phyloP scores from a whole-genome alignment of 2,329 filamentous ascomycete genomes.

The Colletotrichum tabaci region DNA sequence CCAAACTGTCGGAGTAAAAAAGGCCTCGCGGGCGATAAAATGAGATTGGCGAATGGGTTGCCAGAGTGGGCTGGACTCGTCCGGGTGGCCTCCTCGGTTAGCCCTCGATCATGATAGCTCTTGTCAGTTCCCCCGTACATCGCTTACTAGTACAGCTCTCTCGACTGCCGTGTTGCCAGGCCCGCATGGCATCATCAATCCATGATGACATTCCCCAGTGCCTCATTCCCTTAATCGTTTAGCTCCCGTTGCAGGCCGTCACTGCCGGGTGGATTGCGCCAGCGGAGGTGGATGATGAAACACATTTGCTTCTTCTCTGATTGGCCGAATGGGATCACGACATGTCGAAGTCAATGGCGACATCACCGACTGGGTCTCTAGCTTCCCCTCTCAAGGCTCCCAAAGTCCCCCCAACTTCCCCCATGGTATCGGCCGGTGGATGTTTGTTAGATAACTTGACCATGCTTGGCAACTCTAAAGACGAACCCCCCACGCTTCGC shows the following conservation, averaged over 20 bases:
- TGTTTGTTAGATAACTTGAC: conserved; percentile 1
- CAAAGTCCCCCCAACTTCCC: background rate
- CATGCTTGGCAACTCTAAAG: conserved; percentile 13
- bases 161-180: conserved; percentile 17
- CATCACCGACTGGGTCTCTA: conserved; percentile 21
- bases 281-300: conserved; percentile 8
- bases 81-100: background rate
- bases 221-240: conserved; percentile 25
- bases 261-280: conserved; percentile 18
- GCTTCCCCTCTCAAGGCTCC: conserved; percentile 3
- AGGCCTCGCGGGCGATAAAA: background rate
- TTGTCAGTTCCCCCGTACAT: background rate
- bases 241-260: conserved; percentile 25
- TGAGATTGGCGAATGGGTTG: conserved; percentile 28
- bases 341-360: conserved; percentile 39
- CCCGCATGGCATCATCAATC: conserved; percentile 37
- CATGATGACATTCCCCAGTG: conserved; percentile 36
- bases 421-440: background rate
- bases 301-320: background rate
- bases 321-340: conserved; percentile 34
- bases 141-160: background rate
- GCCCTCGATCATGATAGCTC: background rate
- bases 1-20: conserved; percentile 4
- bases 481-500: background rate
- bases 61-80: background rate